Evolutionary conservation across 176 grass and related monocot genomes (phyloP), one percentile per base, ranked within the genome.

Genomic region (Carex pumila): DNA sequence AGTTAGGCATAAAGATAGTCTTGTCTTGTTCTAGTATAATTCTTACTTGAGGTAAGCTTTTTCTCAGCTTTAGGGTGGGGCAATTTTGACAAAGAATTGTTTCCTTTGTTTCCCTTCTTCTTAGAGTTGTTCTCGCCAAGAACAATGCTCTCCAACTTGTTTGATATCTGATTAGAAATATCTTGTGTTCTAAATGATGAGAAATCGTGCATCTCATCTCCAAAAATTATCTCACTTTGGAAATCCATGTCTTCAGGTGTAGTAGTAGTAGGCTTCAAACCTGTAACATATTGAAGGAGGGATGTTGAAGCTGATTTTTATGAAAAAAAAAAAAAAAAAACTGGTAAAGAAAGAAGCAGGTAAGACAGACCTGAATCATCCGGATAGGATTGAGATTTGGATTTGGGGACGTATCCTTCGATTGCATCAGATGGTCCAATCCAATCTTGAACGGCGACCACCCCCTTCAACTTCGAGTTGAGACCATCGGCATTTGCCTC

Each of bases 391-490:
- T 79, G 67, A 9, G 36, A 63, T 30, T 79, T 61, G 22, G 93
- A 50, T 70, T 84, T 75, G n/a, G 97, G 97, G 30, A 95, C 90
- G 30, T 94, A 99, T 7, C 93, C 93, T 80, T 99, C 97, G 0
- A 99, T 91, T 5, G 97, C 93, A 73, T 88, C 83, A 0, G 91
- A 83, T 0, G 97, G 93, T 11, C 91, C 93, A 39, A 96, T 85
- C 90, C 91, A 99, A 12, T 95, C 93, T 50, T 91, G 85, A 68
- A 95, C 61, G 7, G 88, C 47, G 0, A 99, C 83, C 65, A 92
- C 89, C 3, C 85, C 91, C 11, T 54, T 66, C 67, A n/a, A 11
- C 7, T 63, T 30, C 0, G 61, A 61, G 7, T 61, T 61, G 15
- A 61, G 8, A 10, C 22, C 47, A 50, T 50, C 47, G 47, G 47